phyloP scores from a whole-genome alignment of 2,329 filamentous ascomycete genomes.

The Colletotrichum sp. region DNA sequence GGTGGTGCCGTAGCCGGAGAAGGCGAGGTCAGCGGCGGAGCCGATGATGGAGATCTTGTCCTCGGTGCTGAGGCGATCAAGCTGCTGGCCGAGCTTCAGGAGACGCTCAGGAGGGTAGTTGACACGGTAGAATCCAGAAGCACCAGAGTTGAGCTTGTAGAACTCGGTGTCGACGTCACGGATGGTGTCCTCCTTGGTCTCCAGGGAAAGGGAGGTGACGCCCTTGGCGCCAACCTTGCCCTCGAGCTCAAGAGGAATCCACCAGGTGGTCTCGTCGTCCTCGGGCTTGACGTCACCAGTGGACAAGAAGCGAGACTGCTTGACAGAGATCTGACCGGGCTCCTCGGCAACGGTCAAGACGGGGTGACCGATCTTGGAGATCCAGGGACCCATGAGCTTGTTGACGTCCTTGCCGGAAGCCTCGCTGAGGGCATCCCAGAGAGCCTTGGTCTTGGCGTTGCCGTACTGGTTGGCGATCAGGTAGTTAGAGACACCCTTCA shows the following conservation, averaged over 20 bases:
- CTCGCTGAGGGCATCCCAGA: conserved; percentile 88
- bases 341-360: conserved; percentile 87
- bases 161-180: conserved; percentile 77
- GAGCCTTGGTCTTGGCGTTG: conserved; percentile 87
- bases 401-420: conserved; percentile 88
- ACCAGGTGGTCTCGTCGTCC: conserved; percentile 93
- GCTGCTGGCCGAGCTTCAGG: conserved; percentile 77
- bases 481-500: conserved; percentile 89
- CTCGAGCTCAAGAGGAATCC: conserved; percentile 88
- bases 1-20: conserved; percentile 85
- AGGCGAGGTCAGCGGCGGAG: conserved; percentile 86
- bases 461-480: conserved; percentile 87
- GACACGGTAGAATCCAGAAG: conserved; percentile 88
- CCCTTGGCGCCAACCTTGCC: conserved; percentile 71
- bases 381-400: conserved; percentile 92
- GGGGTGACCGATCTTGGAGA: conserved; percentile 93
- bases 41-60: conserved; percentile 94
- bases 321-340: conserved; percentile 79
- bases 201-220: conserved; percentile 71
- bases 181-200: conserved; percentile 78
- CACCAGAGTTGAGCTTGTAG: conserved; percentile 92
- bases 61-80: conserved; percentile 77
- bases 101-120: conserved; percentile 90
- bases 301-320: conserved; percentile 88
- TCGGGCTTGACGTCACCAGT: conserved; percentile 90